phyloP scores from a whole-genome alignment of 345 rosid genomes.

The Camelina neglecta region DNA sequence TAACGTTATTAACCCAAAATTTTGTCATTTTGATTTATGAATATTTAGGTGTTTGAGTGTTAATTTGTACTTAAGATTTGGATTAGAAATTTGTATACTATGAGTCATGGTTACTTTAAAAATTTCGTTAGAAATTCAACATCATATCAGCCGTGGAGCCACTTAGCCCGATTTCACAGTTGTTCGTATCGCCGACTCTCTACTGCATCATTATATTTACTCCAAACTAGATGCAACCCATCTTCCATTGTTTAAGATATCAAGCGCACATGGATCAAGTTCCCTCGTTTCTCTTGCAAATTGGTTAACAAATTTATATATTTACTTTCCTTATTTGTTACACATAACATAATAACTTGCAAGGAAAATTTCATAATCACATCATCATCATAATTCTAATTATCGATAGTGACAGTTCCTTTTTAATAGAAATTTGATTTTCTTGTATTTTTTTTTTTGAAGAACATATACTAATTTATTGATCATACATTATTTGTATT shows the following conservation, averaged over 20 bases:
- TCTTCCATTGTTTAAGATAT: slow-evolving; percentile 52
- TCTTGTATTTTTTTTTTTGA: background rate
- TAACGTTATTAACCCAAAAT: too few species aligned
- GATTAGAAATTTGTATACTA: too few species aligned
- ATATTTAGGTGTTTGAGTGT: too few species aligned
- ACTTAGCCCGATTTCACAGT: slow-evolving; percentile 27
- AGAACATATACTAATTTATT: slow-evolving; percentile 38
- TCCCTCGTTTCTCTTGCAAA: slow-evolving; percentile 80
- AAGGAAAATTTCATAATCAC: background rate
- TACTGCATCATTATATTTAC: slow-evolving; percentile 48
- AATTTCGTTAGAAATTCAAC: too few species aligned
- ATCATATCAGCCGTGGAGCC: background rate
- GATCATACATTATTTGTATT: slow-evolving; percentile 44
- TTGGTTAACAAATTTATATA: slow-evolving; percentile 47
- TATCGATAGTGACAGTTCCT: background rate
- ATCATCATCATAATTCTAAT: background rate
- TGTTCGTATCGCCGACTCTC: slow-evolving; percentile 29
- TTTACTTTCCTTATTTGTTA: background rate
- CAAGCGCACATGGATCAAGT: slow-evolving; percentile 57
- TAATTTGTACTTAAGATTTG: too few species aligned
- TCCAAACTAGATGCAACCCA: slow-evolving; percentile 49
- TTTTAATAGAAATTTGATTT: too few species aligned
- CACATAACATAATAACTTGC: background rate
- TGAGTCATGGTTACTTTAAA: too few species aligned
- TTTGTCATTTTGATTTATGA: too few species aligned